Evolutionary conservation across 2,329 filamentous ascomycete genomes (phyloP).

Genomic region (Esteya vermicola): DNA sequence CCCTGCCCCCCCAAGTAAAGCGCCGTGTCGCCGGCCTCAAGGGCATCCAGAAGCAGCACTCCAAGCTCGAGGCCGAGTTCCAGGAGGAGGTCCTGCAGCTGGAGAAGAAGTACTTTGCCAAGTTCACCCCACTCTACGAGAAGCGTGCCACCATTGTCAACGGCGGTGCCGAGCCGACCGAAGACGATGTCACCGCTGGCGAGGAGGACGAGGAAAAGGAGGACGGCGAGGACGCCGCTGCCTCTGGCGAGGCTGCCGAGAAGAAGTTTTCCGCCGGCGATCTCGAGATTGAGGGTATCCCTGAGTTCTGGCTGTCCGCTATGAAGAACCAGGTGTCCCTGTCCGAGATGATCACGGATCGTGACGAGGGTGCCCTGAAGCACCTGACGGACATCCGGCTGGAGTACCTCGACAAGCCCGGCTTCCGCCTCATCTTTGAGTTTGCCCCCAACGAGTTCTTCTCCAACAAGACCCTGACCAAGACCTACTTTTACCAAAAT

Average conservation of each 20-base stretch:
- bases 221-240: slow-evolving; percentile 33
- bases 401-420: slow-evolving; percentile 97
- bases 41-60: slow-evolving; percentile 96
- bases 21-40: slow-evolving; percentile 90
- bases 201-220: slow-evolving; percentile 66
- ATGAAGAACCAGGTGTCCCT: slow-evolving; percentile 99
- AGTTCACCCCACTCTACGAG: slow-evolving; percentile 94
- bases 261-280: slow-evolving; percentile 33
- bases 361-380: slow-evolving; percentile 88
- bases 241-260: slow-evolving; percentile 39
- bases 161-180: slow-evolving; percentile 70
- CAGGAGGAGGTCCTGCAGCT: slow-evolving; percentile 96
- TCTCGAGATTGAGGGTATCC: slow-evolving; percentile 81
- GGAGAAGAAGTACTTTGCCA: slow-evolving; percentile 99
- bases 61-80: slow-evolving; percentile 95
- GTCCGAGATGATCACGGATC: slow-evolving; percentile 96
- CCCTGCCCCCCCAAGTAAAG: slow-evolving; percentile 75
- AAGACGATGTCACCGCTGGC: slow-evolving; percentile 74
- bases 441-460: slow-evolving; percentile 94
- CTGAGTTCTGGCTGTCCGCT: slow-evolving; percentile 97
- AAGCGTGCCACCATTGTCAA: slow-evolving; percentile 91
- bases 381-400: slow-evolving; percentile 86
- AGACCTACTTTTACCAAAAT: slow-evolving; percentile 98
- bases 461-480: slow-evolving; percentile 91
- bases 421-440: slow-evolving; percentile 96